A percentile compares a stretch with the other conserved stretches of the same genome.
Conservation (phyloP, 352 stramenopile genomes). For the Phytophthora nicotianae region DNA sequence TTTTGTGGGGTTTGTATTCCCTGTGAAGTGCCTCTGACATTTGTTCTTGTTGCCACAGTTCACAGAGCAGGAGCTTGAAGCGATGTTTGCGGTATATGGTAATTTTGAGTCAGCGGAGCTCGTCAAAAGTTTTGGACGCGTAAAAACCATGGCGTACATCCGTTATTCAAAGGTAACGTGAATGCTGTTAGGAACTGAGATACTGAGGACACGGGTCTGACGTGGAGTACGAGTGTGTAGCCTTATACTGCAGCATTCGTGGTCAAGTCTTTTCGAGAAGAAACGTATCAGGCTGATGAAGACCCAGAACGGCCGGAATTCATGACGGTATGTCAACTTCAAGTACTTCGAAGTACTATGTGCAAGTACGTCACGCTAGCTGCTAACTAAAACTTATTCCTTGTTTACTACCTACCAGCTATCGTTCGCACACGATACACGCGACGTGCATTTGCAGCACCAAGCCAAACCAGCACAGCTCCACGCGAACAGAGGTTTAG, state of each 20-base stretch:
- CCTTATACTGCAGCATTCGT: conserved; percentile 53
- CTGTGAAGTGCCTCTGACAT: not conserved
- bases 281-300: conserved; percentile 40
- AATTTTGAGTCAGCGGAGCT: conserved; percentile 73
- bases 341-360: not conserved
- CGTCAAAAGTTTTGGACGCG: conserved; percentile 73
- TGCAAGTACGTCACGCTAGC: not conserved
- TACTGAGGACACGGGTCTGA: conserved; percentile 8
- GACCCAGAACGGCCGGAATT: conserved; percentile 45
- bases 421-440: conserved; percentile 51
- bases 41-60: conserved; percentile 45
- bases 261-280: conserved; percentile 59
- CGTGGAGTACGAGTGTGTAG: conserved; percentile 27
- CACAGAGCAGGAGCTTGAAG: conserved; percentile 75
- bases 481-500: conserved; percentile 9
- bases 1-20: no score
- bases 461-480: conserved; percentile 11
- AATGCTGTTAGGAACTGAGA: conserved; percentile 7
- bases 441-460: conserved; percentile 15
- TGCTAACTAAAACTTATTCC: conserved; percentile 13
- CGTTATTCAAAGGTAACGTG: conserved; percentile 58
- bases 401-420: conserved; percentile 30
- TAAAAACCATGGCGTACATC: conserved; percentile 90
- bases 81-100: conserved; percentile 84
- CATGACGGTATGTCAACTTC: conserved; percentile 46